These are phyloP conservation scores for Eremochloa ophiuroides DNA, from an alignment of 176 grass and related monocot genomes.

Conservation along the genomic window DNA sequence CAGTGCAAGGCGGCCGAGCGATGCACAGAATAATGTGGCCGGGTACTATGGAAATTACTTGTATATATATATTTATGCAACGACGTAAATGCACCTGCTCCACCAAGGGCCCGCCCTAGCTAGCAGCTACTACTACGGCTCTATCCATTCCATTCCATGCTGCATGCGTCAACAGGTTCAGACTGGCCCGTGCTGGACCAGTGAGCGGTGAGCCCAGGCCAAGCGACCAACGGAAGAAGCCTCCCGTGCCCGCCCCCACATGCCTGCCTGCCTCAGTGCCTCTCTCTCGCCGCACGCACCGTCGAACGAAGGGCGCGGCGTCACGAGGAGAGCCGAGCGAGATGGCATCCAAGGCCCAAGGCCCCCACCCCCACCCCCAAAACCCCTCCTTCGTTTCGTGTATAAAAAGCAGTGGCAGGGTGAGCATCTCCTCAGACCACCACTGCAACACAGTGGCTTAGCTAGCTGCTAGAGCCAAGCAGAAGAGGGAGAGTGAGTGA, in stretches of 20 bases:
- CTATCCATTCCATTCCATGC: neutral
- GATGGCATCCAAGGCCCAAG: conserved; percentile 20
- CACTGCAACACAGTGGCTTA: neutral
- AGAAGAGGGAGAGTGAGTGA: neutral
- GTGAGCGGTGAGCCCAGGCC: neutral
- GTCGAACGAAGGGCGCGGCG: no score
- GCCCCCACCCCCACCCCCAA: neutral
- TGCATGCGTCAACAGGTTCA: conserved; percentile 12
- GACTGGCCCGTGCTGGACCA: neutral
- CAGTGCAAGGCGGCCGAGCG: neutral
- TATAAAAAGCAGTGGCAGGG: conserved; percentile 31
- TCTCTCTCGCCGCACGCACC: neutral
- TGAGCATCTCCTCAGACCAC: neutral
- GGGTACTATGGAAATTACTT: neutral
- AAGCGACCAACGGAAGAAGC: conserved; percentile 19
- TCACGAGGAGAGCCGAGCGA: neutral
- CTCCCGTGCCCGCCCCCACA: neutral
- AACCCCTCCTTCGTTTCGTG: neutral
- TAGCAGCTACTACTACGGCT: neutral
- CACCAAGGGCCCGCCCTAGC: neutral
- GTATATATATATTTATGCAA: neutral
- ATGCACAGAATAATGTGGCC: neutral
- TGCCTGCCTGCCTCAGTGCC: neutral
- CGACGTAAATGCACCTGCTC: conserved; percentile 4
- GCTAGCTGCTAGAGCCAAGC: neutral